Evolutionary conservation across 2,329 filamentous ascomycete species (phyloP).

Genomic region (Sclerotinia glacialis): DNA sequence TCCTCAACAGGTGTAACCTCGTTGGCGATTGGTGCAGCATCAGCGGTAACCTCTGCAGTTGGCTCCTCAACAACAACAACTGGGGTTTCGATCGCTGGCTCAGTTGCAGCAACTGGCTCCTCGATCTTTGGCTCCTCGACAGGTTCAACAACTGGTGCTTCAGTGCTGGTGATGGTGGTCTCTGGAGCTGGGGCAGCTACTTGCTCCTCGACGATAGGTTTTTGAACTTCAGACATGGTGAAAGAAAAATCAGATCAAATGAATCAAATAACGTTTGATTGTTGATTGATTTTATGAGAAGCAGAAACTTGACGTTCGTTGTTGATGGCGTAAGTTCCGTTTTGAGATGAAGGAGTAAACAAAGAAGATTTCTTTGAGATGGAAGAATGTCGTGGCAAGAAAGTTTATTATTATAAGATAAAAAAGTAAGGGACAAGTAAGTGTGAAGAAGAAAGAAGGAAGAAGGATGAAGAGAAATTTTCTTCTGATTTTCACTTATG

Average conservation of each 20-base stretch:
- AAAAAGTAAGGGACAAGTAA: slow-evolving; percentile 3
- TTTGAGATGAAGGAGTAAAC: slow-evolving; percentile 7
- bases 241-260: slow-evolving; percentile 30
- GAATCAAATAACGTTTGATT: slow-evolving; percentile 11
- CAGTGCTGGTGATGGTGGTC: slow-evolving; percentile 28
- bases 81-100: slow-evolving; percentile 41
- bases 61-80: slow-evolving; percentile 40
- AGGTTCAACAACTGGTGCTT: slow-evolving; percentile 47
- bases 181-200: slow-evolving; percentile 36
- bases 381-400: slow-evolving; percentile 11
- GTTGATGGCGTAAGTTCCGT: slow-evolving; percentile 29
- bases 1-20: slow-evolving; percentile 54
- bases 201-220: slow-evolving; percentile 56
- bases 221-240: slow-evolving; percentile 63
- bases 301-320: slow-evolving; percentile 19
- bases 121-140: slow-evolving; percentile 41
- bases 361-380: slow-evolving; percentile 11
- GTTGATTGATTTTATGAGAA: slow-evolving; percentile 31
- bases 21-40: slow-evolving; percentile 57
- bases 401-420: slow-evolving; percentile 9
- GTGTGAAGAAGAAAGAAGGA: slow-evolving; percentile 7
- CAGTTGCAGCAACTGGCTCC: slow-evolving; percentile 37
- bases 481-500: slow-evolving; percentile 9
- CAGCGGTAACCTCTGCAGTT: slow-evolving; percentile 43
- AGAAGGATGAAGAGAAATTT: slow-evolving; percentile 16